phyloP scores from a whole-genome alignment of 306 rosid genomes.

The Cucurbita moschata region DNA sequence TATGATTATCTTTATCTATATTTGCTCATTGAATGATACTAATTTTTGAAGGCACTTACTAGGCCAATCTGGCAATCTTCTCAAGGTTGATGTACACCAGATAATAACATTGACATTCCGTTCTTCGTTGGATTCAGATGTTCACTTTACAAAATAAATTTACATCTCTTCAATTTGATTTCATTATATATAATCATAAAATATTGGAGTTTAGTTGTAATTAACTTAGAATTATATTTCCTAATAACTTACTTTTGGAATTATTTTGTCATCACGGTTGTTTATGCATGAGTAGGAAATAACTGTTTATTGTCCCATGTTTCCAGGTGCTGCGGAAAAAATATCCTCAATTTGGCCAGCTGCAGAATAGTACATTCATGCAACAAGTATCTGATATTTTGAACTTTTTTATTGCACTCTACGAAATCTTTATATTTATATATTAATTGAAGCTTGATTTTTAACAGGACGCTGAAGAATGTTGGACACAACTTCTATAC shows the following conservation, averaged over 20 bases:
- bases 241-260: not conserved
- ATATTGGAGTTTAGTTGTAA: not conserved
- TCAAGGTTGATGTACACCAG: not conserved
- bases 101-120: not conserved
- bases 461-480: slow-evolving; percentile 95
- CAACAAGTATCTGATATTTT: slow-evolving; percentile 59
- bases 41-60: not conserved
- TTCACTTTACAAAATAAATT: not conserved
- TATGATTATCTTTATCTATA: not conserved
- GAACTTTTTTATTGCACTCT: not conserved
- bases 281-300: not conserved
- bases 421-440: slow-evolving; percentile 11
- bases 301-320: slow-evolving; percentile 11
- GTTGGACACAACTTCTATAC: slow-evolving; percentile 96
- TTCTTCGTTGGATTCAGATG: not conserved
- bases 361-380: slow-evolving; percentile 81
- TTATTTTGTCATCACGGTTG: not conserved
- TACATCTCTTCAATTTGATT: not conserved
- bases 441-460: not conserved
- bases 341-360: slow-evolving; percentile 95
- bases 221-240: not conserved
- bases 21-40: not conserved
- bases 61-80: not conserved
- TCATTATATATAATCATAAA: not conserved
- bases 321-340: slow-evolving; percentile 80